These are phyloP conservation scores for Coprinopsis sp. DNA, from an alignment of 768 basidiomycete genomes.

Conservation along the genomic window DNA sequence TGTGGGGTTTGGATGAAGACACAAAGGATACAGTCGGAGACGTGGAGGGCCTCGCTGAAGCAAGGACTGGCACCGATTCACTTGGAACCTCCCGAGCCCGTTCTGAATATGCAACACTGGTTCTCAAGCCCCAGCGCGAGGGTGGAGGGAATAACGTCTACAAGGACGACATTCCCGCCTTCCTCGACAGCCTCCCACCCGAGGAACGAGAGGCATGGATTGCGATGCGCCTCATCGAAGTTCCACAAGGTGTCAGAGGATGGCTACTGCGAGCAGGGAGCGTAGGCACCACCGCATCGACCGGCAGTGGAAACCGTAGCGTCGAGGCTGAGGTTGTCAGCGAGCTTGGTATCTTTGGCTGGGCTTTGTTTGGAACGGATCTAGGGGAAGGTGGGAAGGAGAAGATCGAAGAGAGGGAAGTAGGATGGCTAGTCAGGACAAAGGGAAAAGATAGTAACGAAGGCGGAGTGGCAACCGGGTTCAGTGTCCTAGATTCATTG, in stretches of 20 bases:
- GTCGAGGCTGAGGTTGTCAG: constrained; percentile 70
- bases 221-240: constrained; percentile 88
- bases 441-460: constrained; percentile 91
- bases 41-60: background rate
- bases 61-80: constrained; percentile 24
- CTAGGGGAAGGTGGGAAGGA: constrained; percentile 20
- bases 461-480: constrained; percentile 84
- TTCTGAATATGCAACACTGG: constrained; percentile 49
- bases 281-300: constrained; percentile 13
- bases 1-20: constrained; percentile 69
- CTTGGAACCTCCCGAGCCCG: constrained; percentile 51
- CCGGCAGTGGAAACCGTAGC: constrained; percentile 26
- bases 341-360: constrained; percentile 92
- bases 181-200: constrained; percentile 58
- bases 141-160: constrained; percentile 98
- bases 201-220: constrained; percentile 84
- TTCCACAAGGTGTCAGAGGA: constrained; percentile 63
- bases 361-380: constrained; percentile 62
- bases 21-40: constrained; percentile 10
- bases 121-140: constrained; percentile 97
- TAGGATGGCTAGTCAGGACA: constrained; percentile 83
- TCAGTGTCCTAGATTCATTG: constrained; percentile 69
- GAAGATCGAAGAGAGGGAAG: constrained; percentile 54
- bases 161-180: constrained; percentile 71
- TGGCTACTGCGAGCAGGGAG: constrained; percentile 75